phyloP scores from a whole-genome alignment of 2,329 filamentous ascomycete genomes.

The Shiraia sp. region DNA sequence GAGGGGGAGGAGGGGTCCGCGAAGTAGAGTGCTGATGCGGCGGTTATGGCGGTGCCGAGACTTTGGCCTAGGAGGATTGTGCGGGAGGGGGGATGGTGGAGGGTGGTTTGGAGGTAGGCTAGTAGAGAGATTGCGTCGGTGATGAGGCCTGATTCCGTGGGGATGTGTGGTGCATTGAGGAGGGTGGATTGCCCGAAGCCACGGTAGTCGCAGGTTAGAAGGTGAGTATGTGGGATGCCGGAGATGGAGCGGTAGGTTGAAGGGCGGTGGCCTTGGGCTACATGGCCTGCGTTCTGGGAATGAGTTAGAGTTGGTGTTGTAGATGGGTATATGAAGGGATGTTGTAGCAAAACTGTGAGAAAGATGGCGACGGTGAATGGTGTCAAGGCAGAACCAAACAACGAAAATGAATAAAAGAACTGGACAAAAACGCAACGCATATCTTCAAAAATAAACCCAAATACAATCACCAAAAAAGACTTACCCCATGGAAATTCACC shows the following conservation, averaged over 20 bases:
- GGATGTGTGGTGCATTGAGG: slow-evolving; percentile 49
- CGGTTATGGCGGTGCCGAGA: slow-evolving; percentile 82
- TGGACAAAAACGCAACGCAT: not conserved
- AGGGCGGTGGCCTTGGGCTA: slow-evolving; percentile 78
- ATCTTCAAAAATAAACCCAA: not conserved
- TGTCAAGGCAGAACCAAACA: not conserved
- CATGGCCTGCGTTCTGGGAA: slow-evolving; percentile 78
- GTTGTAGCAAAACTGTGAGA: not conserved
- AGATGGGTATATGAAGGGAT: slow-evolving; percentile 17
- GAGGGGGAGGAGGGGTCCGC: slow-evolving; percentile 42
- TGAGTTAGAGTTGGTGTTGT: slow-evolving; percentile 6
- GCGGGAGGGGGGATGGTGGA: slow-evolving; percentile 67
- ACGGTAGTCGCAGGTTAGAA: slow-evolving; percentile 89
- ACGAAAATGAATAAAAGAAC: slow-evolving; percentile 5
- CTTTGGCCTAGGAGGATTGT: slow-evolving; percentile 87
- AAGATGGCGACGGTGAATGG: not conserved
- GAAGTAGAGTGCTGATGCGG: slow-evolving; percentile 74
- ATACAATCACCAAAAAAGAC: slow-evolving; percentile 29
- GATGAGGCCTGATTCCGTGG: slow-evolving; percentile 80
- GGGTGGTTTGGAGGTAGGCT: slow-evolving; percentile 69
- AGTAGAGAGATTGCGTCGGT: slow-evolving; percentile 75
- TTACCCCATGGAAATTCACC: slow-evolving; percentile 66
- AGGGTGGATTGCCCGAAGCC: slow-evolving; percentile 84
- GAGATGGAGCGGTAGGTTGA: slow-evolving; percentile 77
- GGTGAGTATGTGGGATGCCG: slow-evolving; percentile 69